Base-by-base conservation (phyloP, 768 basidiomycete genomes). In the Suillus sp. region DNA sequence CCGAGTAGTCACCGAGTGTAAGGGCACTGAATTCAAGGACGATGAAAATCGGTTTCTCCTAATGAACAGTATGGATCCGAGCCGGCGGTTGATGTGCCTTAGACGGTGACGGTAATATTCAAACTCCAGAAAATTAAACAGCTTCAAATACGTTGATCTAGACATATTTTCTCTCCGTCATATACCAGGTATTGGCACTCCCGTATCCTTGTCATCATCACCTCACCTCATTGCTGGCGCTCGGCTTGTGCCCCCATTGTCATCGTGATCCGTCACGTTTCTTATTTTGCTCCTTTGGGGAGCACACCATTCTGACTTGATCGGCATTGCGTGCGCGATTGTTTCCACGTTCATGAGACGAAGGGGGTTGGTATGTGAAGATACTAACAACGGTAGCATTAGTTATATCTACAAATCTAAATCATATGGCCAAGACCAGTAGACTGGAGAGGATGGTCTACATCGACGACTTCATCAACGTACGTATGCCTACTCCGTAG, bases 401-500 rank as follows among this genome's bases (percentile, higher is more conserved):
- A 20, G 30, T 4, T 18, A 20, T 20, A 18, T 32, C 18, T 53
- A 51, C 7, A 48, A 4, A 27, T 48, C 14, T 14, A 27, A 27
- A 27, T 48, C 2, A 53, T 32, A 53, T 32, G 20, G 20, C 5
- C 3, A 10, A 30, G 50, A 32, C 30, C 20, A 20, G 30, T 18
- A 20, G 20, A 32, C 5, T 27, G 37, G 22, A 38, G 16, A 25
- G 2, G 25, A 16, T 2, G 5, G 22, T 56, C 22, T 38, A 56
- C 22, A 56, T 18, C 37, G 2, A 56, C 10, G 55, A 56, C 32
- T 34, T 53, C 11, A 53, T 20, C 9, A 20, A 56, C 9, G 37
- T 18, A 56, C 22, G 55, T 35, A 37, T 18, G 10, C 37, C 38
- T 40, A 57, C 2, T 38, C 66, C 16, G 77, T 78, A 57, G 72